Conservation (phyloP, 768 basidiomycete species). For the Tricholomella constricta region DNA sequence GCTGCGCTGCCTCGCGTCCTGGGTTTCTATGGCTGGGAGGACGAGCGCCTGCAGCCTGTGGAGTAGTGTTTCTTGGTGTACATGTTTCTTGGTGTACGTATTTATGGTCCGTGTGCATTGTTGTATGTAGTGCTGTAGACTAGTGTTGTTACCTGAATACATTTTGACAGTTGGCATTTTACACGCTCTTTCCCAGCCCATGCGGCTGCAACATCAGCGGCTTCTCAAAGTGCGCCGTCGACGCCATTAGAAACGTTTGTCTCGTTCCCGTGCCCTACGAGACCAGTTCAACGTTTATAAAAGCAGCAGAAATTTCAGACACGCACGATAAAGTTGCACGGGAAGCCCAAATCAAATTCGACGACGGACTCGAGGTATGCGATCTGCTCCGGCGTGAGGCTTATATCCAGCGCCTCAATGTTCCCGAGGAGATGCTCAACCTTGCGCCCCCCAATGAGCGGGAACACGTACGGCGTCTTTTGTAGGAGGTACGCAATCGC, state of each 20-base stretch:
- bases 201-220: not conserved
- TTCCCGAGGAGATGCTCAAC: slow-evolving; percentile 52
- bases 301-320: too few relatives aligned
- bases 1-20: slow-evolving; percentile 1
- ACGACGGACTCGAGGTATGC: slow-evolving; percentile 37
- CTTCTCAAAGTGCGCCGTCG: not conserved
- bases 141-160: too few relatives aligned
- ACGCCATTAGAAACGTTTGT: not conserved
- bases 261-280: slow-evolving; percentile 2
- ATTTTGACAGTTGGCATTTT: too few relatives aligned
- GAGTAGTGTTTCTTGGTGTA: not conserved
- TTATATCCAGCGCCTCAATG: slow-evolving; percentile 50
- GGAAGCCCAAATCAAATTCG: not conserved
- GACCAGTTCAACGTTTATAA: not conserved
- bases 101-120: too few relatives aligned
- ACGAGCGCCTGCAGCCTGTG: slow-evolving; percentile 1
- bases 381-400: slow-evolving; percentile 46
- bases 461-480: slow-evolving; percentile 54
- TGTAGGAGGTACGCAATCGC: slow-evolving; percentile 58
- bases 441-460: slow-evolving; percentile 53
- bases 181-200: slow-evolving; percentile 2
- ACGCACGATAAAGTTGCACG: slow-evolving; percentile 1
- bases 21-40: not conserved
- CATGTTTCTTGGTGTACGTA: too few relatives aligned
- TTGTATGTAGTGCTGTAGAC: not conserved